Conservation (phyloP, 1,139 yeast species). For the Magnusiomyces sp. region DNA sequence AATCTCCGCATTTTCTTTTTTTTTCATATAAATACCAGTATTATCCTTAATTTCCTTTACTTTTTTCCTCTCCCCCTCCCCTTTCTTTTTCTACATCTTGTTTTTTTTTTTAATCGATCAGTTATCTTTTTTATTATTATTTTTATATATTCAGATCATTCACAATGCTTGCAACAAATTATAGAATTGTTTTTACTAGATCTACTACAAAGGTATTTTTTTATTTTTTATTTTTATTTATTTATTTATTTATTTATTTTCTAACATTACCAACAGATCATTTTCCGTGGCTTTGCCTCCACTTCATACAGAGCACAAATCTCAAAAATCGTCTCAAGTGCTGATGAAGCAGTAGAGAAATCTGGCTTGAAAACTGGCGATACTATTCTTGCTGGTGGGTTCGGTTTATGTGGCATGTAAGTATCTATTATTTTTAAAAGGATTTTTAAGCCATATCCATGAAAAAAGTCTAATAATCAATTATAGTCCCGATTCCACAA, state of each 20-base stretch:
- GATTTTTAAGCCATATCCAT: too few species aligned
- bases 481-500: slow-evolving; percentile 36
- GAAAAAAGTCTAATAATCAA: too few species aligned
- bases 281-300: background rate
- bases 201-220: background rate
- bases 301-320: slow-evolving; percentile 2
- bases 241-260: background rate
- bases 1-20: background rate
- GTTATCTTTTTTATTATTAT: background rate
- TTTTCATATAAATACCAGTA: background rate
- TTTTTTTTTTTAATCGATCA: background rate
- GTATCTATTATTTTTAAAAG: background rate
- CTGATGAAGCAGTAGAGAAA: slow-evolving; percentile 10
- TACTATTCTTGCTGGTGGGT: slow-evolving; percentile 42
- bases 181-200: background rate
- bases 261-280: background rate
- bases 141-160: background rate
- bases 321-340: slow-evolving; percentile 7
- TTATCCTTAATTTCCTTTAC: background rate
- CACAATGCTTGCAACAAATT: background rate
- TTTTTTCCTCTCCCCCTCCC: background rate
- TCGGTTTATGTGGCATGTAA: slow-evolving; percentile 40
- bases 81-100: background rate
- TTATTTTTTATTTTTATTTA: background rate
- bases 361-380: slow-evolving; percentile 14